Percentiles rank a stretch among this genome's conserved stretches.
Conservation (phyloP, 148 eudicot species). For the Fagopyrum homotropicum region DNA sequence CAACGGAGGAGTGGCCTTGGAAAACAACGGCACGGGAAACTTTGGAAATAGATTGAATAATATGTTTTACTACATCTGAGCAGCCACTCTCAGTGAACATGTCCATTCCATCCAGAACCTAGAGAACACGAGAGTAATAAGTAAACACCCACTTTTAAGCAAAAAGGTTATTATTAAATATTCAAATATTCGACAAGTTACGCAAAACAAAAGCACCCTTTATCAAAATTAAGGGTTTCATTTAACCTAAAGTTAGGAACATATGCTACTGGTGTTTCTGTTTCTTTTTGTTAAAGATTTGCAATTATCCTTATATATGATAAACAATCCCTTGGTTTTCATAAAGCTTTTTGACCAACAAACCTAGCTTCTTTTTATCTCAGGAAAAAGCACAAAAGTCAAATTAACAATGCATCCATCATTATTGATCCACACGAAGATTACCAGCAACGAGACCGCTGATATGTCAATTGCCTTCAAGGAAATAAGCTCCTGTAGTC, state of each 20-base stretch:
- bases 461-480: slow-evolving; percentile 64
- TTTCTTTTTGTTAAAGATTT: not conserved
- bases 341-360: not conserved
- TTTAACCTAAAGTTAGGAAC: not conserved
- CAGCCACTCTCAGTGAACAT: slow-evolving; percentile 20
- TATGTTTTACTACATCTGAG: slow-evolving; percentile 31
- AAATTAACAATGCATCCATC: not conserved
- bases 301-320: not conserved
- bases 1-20: slow-evolving; percentile 31
- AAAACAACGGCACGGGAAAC: slow-evolving; percentile 46
- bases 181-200: too few relatives aligned
- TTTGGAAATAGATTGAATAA: slow-evolving; percentile 40
- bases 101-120: slow-evolving; percentile 78
- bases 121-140: not conserved
- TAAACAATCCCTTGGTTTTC: not conserved
- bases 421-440: not conserved
- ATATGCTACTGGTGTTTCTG: not conserved
- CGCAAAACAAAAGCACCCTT: not conserved
- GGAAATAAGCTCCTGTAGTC: slow-evolving; percentile 74
- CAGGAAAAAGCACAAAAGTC: not conserved
- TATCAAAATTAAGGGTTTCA: not conserved
- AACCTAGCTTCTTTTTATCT: not conserved
- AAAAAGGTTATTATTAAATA: not conserved
- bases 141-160: not conserved
- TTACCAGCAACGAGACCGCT: slow-evolving; percentile 81